Percentiles rank a stretch among this genome's conserved stretches.
Conservation (phyloP, 2,329 filamentous ascomycete species). For the Penicillium sp. region DNA sequence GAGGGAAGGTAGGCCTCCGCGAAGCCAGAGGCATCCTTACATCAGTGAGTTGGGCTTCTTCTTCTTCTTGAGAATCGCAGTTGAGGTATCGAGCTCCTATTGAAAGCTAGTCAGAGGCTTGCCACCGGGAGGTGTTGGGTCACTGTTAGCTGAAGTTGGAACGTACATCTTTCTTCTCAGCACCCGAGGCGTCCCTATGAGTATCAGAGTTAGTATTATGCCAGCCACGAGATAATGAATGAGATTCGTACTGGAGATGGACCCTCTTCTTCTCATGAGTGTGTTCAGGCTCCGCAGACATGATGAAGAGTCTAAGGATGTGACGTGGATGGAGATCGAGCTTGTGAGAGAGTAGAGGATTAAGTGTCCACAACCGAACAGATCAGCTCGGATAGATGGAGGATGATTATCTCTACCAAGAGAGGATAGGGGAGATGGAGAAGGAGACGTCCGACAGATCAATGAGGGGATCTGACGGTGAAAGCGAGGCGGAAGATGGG, state of each 20-base stretch:
- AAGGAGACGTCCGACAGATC: slow-evolving; percentile 12
- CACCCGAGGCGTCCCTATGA: slow-evolving; percentile 76
- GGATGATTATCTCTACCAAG: slow-evolving; percentile 11
- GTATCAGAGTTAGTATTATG: slow-evolving; percentile 36
- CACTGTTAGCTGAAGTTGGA: slow-evolving; percentile 3
- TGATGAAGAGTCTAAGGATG: slow-evolving; percentile 44
- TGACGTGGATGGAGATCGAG: slow-evolving; percentile 21
- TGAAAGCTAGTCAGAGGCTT: slow-evolving; percentile 15
- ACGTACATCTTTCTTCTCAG: slow-evolving; percentile 72
- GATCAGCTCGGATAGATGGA: slow-evolving; percentile 13
- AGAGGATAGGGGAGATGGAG: slow-evolving; percentile 11
- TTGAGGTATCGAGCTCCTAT: slow-evolving; percentile 83
- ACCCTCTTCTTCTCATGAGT: slow-evolving; percentile 70
- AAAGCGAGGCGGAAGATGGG: slow-evolving; percentile 14
- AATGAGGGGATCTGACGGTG: slow-evolving; percentile 15
- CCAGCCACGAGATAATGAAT: slow-evolving; percentile 11
- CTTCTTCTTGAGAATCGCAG: slow-evolving; percentile 99
- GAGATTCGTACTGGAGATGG: slow-evolving; percentile 63
- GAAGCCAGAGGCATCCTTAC: slow-evolving; percentile 48
- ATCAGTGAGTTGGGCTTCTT: slow-evolving; percentile 99
- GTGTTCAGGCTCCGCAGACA: slow-evolving; percentile 63
- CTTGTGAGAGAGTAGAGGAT: slow-evolving; percentile 18
- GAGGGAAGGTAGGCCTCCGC: neutral
- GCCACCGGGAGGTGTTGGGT: slow-evolving; percentile 27
- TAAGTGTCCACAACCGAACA: slow-evolving; percentile 21